phyloP scores from a whole-genome alignment of 2,329 filamentous ascomycete species.

The Diplodia intermedia region DNA sequence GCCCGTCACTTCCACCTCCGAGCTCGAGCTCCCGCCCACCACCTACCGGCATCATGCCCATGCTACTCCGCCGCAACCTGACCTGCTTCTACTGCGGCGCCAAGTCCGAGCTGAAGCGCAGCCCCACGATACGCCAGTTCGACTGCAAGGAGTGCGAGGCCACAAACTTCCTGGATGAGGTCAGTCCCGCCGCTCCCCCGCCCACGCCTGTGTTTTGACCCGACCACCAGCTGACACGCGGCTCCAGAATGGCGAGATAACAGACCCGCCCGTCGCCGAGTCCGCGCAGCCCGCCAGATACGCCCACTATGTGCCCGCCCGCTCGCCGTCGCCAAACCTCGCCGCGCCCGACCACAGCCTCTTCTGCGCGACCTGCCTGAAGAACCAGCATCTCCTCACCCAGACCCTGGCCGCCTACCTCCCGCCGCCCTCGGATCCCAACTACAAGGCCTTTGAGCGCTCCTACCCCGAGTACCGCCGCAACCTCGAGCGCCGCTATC shows the following conservation, averaged over 20 bases:
- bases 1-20: constrained; percentile 23
- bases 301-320: constrained; percentile 53
- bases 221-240: constrained; percentile 35
- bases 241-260: constrained; percentile 80
- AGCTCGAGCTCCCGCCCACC: constrained; percentile 26
- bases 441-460: constrained; percentile 72
- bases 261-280: constrained; percentile 76
- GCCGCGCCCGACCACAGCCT: constrained; percentile 50
- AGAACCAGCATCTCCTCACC: constrained; percentile 85
- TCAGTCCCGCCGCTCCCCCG: constrained; percentile 50
- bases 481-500: constrained; percentile 81
- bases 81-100: constrained; percentile 60
- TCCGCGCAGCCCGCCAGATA: constrained; percentile 59
- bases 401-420: constrained; percentile 81
- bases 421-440: constrained; percentile 67
- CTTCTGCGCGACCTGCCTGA: constrained; percentile 80
- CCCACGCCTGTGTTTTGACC: neutral
- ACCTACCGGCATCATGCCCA: constrained; percentile 38
- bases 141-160: constrained; percentile 81
- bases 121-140: constrained; percentile 69
- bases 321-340: constrained; percentile 41
- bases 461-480: constrained; percentile 73
- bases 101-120: constrained; percentile 66
- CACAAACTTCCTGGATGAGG: constrained; percentile 87
- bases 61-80: constrained; percentile 44